Evolutionary conservation across 1,284 basidiomycete genomes (phyloP), one percentile per base, ranked within the genome.

Genomic region (Leccinum griseonigrum): DNA sequence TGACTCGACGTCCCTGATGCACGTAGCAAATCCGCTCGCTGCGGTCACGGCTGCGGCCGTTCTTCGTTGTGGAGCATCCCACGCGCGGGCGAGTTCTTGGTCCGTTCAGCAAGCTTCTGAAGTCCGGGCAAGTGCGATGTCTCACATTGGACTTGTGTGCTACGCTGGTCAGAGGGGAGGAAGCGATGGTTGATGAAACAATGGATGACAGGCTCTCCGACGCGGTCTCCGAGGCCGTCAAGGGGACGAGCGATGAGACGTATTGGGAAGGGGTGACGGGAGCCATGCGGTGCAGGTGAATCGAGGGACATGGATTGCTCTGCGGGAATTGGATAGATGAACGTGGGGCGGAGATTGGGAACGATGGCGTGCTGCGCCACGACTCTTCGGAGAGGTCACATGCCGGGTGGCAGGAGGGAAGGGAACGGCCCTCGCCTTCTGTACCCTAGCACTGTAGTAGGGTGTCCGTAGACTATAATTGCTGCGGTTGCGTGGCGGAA

Each of bases 31-130:
- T 66, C 68, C 18, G 60, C 31, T 60, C 63, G 59, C 71, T 94
- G 46, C 78, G 79, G 60, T 78, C 84, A 26, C 84, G 88, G 29
- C 78, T 96, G 9, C 76, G 81, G 13, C 92, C 93, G 9, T 96
- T 86, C 76, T 97, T 95, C 76, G 79, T 80, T 66, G 81, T 95
- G 57, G 77, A 75, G 11, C 94, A 95, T 70, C 80, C 91, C 4
- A 77, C 78, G 36, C 85, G 84, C 54, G 94, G 94, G 6, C 78
- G 78, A 57, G 71, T 94, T 28, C 75, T 78, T 18, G 94, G 94
- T 0, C 94, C 94, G 11, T 96, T 85, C 75, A 74, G 78, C 54
- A 91, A 85, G 71, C 75, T 95, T 34, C 81, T 83, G 8, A 40
- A 62, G 6, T 58, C 70, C 31, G 69, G 51, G 34, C 66, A 70